Base-by-base conservation (phyloP, 257 asterid genomes). In the Jacaranda mimosifolia region DNA sequence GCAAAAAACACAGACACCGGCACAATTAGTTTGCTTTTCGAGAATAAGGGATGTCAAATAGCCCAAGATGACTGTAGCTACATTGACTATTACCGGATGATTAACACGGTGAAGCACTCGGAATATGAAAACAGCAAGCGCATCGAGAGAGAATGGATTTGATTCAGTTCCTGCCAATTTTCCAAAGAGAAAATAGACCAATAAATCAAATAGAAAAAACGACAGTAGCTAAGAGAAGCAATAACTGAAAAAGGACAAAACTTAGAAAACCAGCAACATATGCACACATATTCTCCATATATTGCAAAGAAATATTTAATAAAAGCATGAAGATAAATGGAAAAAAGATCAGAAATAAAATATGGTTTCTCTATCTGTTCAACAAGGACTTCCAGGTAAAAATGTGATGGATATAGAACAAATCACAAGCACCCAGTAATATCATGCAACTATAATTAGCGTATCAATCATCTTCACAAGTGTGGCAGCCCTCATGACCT, bases 111-210 rank as follows among this genome's bases (percentile, higher is more conserved):
- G 88, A 79, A 95, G 91, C 71, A 95, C 99, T 78, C 99, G 85
- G 82, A 78, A 86, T 63, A 89, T 86, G 86, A 95, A 95, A 77
- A 95, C 97, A 79, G 97, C 96, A 70, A 95, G 93, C 63, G 98
- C 97, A 59, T 93, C 97, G 65, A 95, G 90, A 38, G 97, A 89
- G 83, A 90, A 93, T 39, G 99, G 97, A 85, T 95, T 95, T 77
- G 89, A 84, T 73, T 89, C 97, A 17, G 97, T 93, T 77, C 99
- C 99, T 95, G 89, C 80, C 82, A 17, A 76, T 81, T 76, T 70
- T 67, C 48, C 52, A 40, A 52, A 40, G 72, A 59, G 19, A 35
- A 19, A 63, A 46, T 14, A 52, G 67, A 69, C 21, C 55, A 65
- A 38, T 39, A 69, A 72, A 72, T 69, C 42, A 56, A 78, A 49